Conservation (phyloP, 2,329 filamentous ascomycete species). For the Alternaria dauci region DNA sequence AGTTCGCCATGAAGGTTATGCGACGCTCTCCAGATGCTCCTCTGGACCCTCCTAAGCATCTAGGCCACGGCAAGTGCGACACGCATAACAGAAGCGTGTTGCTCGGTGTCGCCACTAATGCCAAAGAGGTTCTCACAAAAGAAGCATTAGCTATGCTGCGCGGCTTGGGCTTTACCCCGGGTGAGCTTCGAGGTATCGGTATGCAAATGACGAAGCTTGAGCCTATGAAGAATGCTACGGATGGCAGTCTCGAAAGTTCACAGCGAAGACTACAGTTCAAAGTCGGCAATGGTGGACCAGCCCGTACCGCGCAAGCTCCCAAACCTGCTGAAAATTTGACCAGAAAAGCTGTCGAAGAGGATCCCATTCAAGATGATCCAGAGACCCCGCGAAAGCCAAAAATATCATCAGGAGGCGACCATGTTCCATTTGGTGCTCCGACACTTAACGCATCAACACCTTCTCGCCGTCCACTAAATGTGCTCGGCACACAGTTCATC, state of each 20-base stretch:
- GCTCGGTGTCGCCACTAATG: conserved; percentile 86
- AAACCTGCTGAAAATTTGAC: conserved; percentile 18
- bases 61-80: conserved; percentile 95
- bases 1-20: conserved; percentile 96
- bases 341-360: conserved; percentile 37
- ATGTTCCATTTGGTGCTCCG: conserved; percentile 50
- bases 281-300: conserved; percentile 54
- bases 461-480: conserved; percentile 75
- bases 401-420: conserved; percentile 32
- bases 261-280: conserved; percentile 82
- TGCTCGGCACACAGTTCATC: conserved; percentile 89
- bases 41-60: conserved; percentile 87
- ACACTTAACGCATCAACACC: conserved; percentile 55
- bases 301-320: conserved; percentile 27
- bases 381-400: conserved; percentile 51
- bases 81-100: conserved; percentile 86
- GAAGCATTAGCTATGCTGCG: conserved; percentile 87
- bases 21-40: conserved; percentile 84
- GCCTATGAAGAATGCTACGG: conserved; percentile 68
- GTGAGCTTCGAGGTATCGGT: conserved; percentile 90
- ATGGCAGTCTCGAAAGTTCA: conserved; percentile 71
- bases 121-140: conserved; percentile 73
- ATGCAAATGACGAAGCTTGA: conserved; percentile 95
- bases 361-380: conserved; percentile 58
- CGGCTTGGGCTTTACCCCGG: conserved; percentile 83